These are phyloP conservation scores for Ophiocordyceps camponoti-rufipedis DNA, from an alignment of 2,329 filamentous ascomycete species.

Conservation along the genomic window DNA sequence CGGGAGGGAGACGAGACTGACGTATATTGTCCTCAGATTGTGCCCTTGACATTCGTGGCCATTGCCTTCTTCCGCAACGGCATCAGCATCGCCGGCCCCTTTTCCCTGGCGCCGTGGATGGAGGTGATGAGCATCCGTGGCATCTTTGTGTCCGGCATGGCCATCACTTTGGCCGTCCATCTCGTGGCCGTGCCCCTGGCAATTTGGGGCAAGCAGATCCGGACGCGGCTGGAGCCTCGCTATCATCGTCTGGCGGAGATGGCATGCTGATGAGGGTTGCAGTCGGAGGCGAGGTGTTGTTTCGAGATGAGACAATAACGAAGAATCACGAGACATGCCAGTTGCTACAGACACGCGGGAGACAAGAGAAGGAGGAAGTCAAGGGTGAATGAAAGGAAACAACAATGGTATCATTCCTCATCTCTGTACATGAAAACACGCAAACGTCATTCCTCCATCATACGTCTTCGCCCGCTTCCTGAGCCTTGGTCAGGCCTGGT, in stretches of 20 bases:
- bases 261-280: neutral
- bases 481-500: slow-evolving; percentile 12
- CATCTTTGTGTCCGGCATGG: slow-evolving; percentile 11
- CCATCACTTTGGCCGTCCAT: slow-evolving; percentile 8
- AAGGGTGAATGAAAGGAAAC: neutral
- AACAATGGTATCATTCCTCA: slow-evolving; percentile 2
- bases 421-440: neutral
- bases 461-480: slow-evolving; percentile 2
- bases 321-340: too few relatives aligned
- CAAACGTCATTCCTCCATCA: neutral
- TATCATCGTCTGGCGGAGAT: neutral
- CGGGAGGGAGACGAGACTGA: neutral
- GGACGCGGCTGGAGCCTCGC: slow-evolving; percentile 2
- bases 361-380: neutral
- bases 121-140: slow-evolving; percentile 11
- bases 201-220: slow-evolving; percentile 13
- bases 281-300: too few relatives aligned
- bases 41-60: slow-evolving; percentile 10
- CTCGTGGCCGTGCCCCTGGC: slow-evolving; percentile 11
- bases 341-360: too few relatives aligned
- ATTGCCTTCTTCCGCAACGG: slow-evolving; percentile 15
- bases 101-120: slow-evolving; percentile 13
- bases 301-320: too few relatives aligned
- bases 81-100: slow-evolving; percentile 10
- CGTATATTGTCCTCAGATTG: neutral